Evolutionary conservation across 108 stramenopile species (phyloP).

Genomic region (Nannochloropsis granulata): DNA sequence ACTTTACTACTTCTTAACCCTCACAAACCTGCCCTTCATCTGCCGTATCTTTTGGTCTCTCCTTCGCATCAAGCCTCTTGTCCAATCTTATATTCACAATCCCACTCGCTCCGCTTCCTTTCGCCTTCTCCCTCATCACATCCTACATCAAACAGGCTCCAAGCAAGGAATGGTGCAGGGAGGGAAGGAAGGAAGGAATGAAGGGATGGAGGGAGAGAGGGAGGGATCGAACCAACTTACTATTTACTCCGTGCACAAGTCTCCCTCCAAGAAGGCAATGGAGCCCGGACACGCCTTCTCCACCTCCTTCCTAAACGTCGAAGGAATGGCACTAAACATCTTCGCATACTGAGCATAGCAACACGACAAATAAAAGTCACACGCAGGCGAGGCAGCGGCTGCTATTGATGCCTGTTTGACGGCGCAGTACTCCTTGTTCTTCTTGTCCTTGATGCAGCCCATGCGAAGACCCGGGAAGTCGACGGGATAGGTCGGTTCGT

Average conservation of each 20-base stretch:
- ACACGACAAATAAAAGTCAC: neutral
- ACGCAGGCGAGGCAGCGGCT: neutral
- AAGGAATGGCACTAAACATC: neutral
- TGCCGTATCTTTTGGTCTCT: too few relatives aligned
- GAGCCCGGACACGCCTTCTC: neutral
- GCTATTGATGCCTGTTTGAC: neutral
- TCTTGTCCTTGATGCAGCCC: neutral
- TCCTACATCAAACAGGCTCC: too few relatives aligned
- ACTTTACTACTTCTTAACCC: too few relatives aligned
- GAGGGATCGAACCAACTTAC: too few relatives aligned
- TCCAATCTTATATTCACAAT: too few relatives aligned
- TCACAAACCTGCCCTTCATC: too few relatives aligned
- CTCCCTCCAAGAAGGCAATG: neutral
- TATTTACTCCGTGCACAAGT: neutral
- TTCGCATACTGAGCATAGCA: neutral
- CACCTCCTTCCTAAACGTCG: neutral
- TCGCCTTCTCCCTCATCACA: too few relatives aligned
- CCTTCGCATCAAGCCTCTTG: too few relatives aligned
- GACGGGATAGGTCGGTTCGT: neutral
- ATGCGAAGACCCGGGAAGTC: neutral
- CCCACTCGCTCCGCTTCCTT: too few relatives aligned
- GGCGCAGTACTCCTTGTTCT: neutral
- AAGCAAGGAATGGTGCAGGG: too few relatives aligned
- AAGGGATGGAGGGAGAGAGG: too few relatives aligned
- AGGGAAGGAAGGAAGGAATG: too few relatives aligned